phyloP scores from a whole-genome alignment of 495 filamentous ascomycete species.

The Aspergillus olivimuriae region DNA sequence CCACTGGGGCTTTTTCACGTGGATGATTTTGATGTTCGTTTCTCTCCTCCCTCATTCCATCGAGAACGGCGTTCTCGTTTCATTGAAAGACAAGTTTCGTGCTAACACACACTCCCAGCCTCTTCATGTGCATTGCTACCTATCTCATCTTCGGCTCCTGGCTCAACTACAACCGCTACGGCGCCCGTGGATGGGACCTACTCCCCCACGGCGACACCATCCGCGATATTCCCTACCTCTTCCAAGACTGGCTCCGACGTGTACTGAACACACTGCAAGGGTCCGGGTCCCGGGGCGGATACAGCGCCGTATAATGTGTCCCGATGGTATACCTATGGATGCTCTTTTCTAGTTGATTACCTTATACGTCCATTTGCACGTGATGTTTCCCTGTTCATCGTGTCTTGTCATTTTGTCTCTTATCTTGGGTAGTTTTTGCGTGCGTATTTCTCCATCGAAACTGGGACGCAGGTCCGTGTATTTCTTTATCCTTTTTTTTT shows the following conservation, averaged over 20 bases:
- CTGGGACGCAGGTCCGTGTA: no score
- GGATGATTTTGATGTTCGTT: constrained; percentile 93
- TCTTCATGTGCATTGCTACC: constrained; percentile 77
- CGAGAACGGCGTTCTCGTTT: background rate
- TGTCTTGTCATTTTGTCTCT: constrained; percentile 1
- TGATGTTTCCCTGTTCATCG: constrained; percentile 1
- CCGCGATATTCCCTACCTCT: constrained; percentile 83
- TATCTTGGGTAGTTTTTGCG: background rate
- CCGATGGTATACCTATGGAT: background rate
- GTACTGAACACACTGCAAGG: constrained; percentile 82
- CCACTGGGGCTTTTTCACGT: constrained; percentile 93
- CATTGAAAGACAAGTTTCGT: background rate
- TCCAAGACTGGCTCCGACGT: constrained; percentile 77
- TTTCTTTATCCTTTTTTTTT: background rate
- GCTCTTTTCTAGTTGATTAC: no score
- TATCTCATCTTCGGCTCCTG: constrained; percentile 98
- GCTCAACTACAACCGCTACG: constrained; percentile 98
- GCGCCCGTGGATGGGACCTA: constrained; percentile 90
- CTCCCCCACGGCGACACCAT: constrained; percentile 90
- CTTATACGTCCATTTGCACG: background rate
- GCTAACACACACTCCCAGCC: constrained; percentile 24
- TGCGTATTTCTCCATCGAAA: background rate
- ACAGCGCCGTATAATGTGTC: constrained; percentile 72
- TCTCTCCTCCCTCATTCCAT: background rate
- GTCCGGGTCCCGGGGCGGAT: constrained; percentile 73